Evolutionary conservation across 1,139 yeast genomes (phyloP).

Genomic region (Saccharomyces hybrid): DNA sequence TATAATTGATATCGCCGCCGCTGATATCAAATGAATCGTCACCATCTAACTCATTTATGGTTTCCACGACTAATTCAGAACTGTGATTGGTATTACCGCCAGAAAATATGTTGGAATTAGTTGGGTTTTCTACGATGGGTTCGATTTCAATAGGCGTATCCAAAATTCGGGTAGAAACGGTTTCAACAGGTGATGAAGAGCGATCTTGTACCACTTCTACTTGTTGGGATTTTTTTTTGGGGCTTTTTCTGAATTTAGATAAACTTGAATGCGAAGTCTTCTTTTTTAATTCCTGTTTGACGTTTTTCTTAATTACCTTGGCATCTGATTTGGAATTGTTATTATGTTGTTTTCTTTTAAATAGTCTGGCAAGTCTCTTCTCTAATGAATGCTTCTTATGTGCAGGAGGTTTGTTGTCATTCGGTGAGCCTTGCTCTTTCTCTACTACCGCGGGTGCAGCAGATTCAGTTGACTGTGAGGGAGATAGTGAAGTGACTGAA

Average conservation of each 20-base stretch:
- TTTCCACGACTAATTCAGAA: constrained; percentile 9
- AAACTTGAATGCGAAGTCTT: constrained; percentile 9
- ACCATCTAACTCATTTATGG: constrained; percentile 13
- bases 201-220: not conserved
- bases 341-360: constrained; percentile 16
- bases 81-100: not conserved
- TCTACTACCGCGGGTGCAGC: not conserved
- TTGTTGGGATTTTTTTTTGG: constrained; percentile 6
- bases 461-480: not conserved
- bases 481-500: not conserved
- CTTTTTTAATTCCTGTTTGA: constrained; percentile 10
- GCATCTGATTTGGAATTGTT: not conserved
- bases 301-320: not conserved
- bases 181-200: not conserved
- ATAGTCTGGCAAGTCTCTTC: constrained; percentile 24
- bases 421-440: constrained; percentile 1
- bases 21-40: constrained; percentile 15
- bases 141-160: not conserved
- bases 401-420: not conserved
- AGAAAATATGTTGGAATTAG: not conserved
- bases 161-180: not conserved
- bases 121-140: not conserved
- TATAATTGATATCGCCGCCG: not conserved
- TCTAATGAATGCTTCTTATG: constrained; percentile 12
- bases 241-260: constrained; percentile 10